Base-by-base conservation (phyloP, 768 basidiomycete genomes). In the Daedaleopsis nitida region DNA sequence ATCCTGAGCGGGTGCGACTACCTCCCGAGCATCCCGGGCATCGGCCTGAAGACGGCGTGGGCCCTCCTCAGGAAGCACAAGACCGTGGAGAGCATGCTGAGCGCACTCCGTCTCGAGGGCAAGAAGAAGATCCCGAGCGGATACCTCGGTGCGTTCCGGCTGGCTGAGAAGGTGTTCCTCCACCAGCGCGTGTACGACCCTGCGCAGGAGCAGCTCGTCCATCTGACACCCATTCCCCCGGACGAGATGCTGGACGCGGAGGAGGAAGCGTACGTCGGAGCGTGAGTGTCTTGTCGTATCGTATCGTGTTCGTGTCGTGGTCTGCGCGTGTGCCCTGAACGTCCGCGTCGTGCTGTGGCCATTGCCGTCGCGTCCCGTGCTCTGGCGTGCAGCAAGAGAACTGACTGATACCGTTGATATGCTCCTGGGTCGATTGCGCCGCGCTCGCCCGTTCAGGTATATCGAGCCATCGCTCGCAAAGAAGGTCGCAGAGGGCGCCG, bases 181-280 rank as follows among this genome's bases (percentile, higher is more conserved):
- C 88, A 98, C 73, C 97, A 98, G 69, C 81, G 94, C 57, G 94
- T 98, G 43, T 99, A 91, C 73, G 89, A 92, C 74, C 94, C 96
- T 0, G 63, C 76, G 21, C 64, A 76, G 37, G 79, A 87, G 72
- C 78, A 73, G 58, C 76, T 98, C 14, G 88, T 93, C 1, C 83
- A 91, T 70, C 73, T 98, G 60, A 86, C 81, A 24, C 83, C 86
- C 1, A 69, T 82, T 9, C 79, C 90, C 0, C 80, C 76, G 35
- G 81, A 69, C n/a, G 78, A 75, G 23, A 68, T 74, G 7, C 87
- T 84, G 82, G 81, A 83, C 65, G 78, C 80, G 16, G 83, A 81
- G 59, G 77, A 78, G n/a, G 87, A 93, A 58, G 82, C 81, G 57
- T 91, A 88, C 73, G 86, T 94, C 57, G 89, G 90, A 64, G 73